phyloP scores from a whole-genome alignment of 306 rosid genomes.

The Acacia confusa region DNA sequence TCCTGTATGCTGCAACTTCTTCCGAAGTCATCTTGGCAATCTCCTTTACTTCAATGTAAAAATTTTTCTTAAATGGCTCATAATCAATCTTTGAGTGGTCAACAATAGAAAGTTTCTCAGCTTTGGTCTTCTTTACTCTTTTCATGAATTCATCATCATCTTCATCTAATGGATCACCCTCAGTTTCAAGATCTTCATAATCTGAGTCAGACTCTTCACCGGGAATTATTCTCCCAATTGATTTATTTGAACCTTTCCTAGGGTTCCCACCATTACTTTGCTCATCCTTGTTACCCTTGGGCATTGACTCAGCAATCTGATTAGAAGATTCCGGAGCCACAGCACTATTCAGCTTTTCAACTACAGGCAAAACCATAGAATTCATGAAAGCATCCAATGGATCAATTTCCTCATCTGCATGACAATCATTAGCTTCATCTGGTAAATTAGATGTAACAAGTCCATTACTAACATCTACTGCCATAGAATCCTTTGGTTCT shows the following conservation, averaged over 20 bases:
- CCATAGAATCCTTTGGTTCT: constrained; percentile 39
- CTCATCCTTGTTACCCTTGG: constrained; percentile 49
- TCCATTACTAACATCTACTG: constrained; percentile 47
- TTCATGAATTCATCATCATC: constrained; percentile 94
- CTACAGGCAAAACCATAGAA: constrained; percentile 89
- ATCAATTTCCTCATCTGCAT: constrained; percentile 70
- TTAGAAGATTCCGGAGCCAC: constrained; percentile 38
- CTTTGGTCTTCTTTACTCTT: constrained; percentile 96
- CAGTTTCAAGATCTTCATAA: constrained; percentile 64
- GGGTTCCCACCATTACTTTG: constrained; percentile 45
- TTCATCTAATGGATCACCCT: constrained; percentile 70
- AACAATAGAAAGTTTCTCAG: constrained; percentile 87
- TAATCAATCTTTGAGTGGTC: constrained; percentile 95
- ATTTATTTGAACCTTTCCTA: constrained; percentile 64
- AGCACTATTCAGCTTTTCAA: constrained; percentile 63
- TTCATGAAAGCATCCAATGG: constrained; percentile 95
- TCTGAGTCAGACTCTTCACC: constrained; percentile 94
- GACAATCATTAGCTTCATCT: constrained; percentile 41
- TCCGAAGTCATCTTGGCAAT: constrained; percentile 62
- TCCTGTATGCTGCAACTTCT: constrained; percentile 73
- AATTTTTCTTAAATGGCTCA: constrained; percentile 62
- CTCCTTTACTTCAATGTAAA: constrained; percentile 83
- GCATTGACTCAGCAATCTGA: constrained; percentile 42
- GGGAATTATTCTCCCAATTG: constrained; percentile 85
- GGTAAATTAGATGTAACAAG: constrained; percentile 43